Conservation (phyloP, 129 eudicot genomes). For the Erigeron canadensis region DNA sequence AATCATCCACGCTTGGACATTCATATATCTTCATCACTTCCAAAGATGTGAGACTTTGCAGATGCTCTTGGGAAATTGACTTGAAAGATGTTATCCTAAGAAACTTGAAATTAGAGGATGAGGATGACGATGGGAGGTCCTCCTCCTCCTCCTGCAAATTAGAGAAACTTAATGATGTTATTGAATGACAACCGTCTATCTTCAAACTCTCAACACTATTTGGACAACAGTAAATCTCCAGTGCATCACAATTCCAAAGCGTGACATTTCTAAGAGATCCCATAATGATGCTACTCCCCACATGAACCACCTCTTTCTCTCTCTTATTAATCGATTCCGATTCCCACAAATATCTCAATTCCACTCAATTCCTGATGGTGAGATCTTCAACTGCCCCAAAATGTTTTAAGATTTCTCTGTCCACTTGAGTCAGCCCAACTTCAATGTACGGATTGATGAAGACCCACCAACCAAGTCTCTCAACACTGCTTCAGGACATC, state of each 20-base stretch:
- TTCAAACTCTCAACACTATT: not conserved
- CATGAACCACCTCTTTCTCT: not conserved
- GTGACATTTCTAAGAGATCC: not conserved
- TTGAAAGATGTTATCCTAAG: accelerated
- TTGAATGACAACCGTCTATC: not conserved
- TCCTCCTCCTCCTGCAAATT: too few relatives aligned
- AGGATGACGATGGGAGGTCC: too few relatives aligned
- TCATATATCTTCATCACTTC: not conserved
- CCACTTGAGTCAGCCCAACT: not conserved
- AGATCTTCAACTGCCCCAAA: not conserved
- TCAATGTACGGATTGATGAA: not conserved
- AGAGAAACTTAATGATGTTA: not conserved
- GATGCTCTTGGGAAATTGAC: not conserved
- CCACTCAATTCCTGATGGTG: not conserved
- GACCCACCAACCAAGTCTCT: not conserved
- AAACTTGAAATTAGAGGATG: not conserved
- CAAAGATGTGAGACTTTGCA: not conserved
- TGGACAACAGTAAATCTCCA: not conserved
- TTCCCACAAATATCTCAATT: not conserved
- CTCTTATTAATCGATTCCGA: not conserved
- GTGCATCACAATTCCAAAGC: not conserved
- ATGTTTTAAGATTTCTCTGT: not conserved
- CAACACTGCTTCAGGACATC: not conserved
- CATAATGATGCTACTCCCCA: not conserved
- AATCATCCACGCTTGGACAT: not conserved